Evolutionary conservation across 78 protist genomes (phyloP).

Genomic region (Dictyostelium purpureum): DNA sequence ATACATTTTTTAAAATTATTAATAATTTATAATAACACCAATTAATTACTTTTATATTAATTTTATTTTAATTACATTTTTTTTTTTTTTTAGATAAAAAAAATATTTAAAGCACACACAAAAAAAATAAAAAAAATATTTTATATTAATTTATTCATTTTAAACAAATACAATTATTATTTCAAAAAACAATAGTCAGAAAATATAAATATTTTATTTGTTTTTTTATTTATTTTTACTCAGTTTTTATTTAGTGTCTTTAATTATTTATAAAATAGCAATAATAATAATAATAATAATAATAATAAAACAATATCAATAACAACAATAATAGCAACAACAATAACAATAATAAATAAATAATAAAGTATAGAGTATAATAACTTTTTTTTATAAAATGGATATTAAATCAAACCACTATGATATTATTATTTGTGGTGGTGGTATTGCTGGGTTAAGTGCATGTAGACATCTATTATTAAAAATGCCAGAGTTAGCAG

Average conservation of each 20-base stretch:
- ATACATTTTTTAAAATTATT: no score
- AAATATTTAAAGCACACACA: no score
- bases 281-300: background rate
- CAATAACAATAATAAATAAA: background rate
- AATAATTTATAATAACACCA: no score
- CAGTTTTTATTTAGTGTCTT: background rate
- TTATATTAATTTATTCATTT: no score
- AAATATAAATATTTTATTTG: no score
- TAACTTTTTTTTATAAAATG: background rate
- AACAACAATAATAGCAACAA: background rate
- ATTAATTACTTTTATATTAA: no score
- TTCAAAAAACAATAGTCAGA: no score
- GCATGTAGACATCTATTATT: constrained; percentile 26
- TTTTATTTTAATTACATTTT: no score
- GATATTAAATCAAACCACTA: constrained; percentile 10
- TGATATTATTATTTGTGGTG: constrained; percentile 45
- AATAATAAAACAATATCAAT: background rate
- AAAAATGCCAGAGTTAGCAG: constrained; percentile 30
- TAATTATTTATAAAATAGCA: background rate
- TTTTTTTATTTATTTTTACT: background rate
- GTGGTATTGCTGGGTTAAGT: constrained; percentile 61
- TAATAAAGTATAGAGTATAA: background rate
- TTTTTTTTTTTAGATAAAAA: no score
- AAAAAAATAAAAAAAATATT: no score
- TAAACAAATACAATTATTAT: no score